Evolutionary conservation across 78 protist species (phyloP).

Genomic region (Tieghemostelium lacteum): DNA sequence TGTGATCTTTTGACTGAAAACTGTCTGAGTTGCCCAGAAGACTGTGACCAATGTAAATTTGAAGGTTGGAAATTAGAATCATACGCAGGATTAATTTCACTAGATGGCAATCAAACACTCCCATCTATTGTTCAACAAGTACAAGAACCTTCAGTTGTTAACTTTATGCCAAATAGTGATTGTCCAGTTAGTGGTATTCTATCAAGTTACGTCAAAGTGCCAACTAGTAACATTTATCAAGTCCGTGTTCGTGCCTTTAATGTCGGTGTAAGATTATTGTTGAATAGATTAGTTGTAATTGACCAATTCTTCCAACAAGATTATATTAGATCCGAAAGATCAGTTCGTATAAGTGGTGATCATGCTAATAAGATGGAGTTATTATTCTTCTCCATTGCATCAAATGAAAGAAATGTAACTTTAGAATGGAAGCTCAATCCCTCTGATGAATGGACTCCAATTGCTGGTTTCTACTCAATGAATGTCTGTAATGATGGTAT

Average conservation of each 20-base stretch:
- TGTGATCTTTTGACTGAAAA: not conserved
- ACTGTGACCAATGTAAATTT: not conserved
- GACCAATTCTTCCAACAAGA: not conserved
- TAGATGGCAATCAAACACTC: not conserved
- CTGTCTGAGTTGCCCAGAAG: not conserved
- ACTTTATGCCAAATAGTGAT: not conserved
- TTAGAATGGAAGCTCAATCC: slow-evolving; percentile 5
- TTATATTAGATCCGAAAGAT: not conserved
- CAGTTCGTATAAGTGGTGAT: not conserved
- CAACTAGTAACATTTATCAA: not conserved
- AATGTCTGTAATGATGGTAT: slow-evolving; percentile 18
- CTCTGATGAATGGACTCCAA: not conserved
- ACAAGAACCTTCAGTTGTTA: not conserved
- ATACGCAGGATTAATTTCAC: not conserved
- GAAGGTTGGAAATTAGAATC: not conserved
- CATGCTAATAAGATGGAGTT: not conserved
- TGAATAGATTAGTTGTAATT: not conserved
- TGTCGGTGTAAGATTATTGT: not conserved
- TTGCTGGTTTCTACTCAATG: not conserved
- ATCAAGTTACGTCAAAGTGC: not conserved
- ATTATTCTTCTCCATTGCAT: not conserved
- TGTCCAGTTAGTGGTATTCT: not conserved
- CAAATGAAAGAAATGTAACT: not conserved
- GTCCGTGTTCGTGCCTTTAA: not conserved
- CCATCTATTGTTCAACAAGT: not conserved